Base-by-base conservation (phyloP, 345 rosid species). In the Mercurialis annua region DNA sequence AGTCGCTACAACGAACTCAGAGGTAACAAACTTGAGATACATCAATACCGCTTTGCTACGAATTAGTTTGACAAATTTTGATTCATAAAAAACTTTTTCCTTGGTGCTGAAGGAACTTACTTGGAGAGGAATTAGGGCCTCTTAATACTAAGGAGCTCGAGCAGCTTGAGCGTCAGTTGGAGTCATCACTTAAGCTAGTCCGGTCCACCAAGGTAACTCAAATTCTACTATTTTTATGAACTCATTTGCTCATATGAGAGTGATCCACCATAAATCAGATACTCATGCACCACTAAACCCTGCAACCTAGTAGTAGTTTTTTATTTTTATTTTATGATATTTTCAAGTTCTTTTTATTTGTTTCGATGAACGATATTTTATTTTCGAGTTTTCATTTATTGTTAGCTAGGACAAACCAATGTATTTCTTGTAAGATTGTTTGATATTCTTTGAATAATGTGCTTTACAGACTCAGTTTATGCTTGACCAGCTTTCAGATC, bases 401-500 rank as follows among this genome's bases (percentile, higher is more conserved):
- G 15, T 53, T 29, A 20, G 65, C 16, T 7, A 36, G 36, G 12
- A 55, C n/a, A 42, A 33, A 56, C 14, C 20, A 26, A 0, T 8
- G 18, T 9, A 20, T 24, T 4, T 40, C 60, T 58, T 27, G 24
- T 15, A 21, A 44, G 2, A 15, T 11, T 15, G 31, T 53, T 60
- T 14, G 48, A 24, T 4, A 30, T 33, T 56, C n/a, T 60, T 50
- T 14, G 16, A 27, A 17, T n/a, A 17, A 52, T 47, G 29, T 15
- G 2, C 26, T 48, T 63, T 70, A 72, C 83, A 94, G 99, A 94
- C 93, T 31, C 99, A 91, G 73, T 85, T 46, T 48, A 87, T 91
- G 98, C 92, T 94, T 55, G 99, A 94, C 76, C 98, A 91, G 77
- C 93, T 94, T 34, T 61, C 86, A 64, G 97, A 94, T 83, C 96